Evolutionary conservation across 1,139 yeast species (phyloP), one percentile per base, ranked within the genome.

Genomic region (Yamadazyma siamensis): DNA sequence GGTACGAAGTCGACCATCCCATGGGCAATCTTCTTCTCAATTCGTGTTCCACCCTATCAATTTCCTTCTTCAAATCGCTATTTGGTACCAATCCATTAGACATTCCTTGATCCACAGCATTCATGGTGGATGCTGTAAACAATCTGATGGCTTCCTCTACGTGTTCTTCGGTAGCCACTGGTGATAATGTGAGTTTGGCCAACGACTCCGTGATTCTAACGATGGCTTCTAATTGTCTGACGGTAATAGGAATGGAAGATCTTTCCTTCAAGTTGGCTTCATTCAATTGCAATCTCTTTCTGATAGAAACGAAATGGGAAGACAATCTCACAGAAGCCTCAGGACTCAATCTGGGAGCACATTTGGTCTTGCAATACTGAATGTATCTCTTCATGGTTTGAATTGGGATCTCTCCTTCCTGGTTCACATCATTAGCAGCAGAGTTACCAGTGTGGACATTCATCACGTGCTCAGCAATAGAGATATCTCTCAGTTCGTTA

Each of bases 121-220:
- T 91, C 95, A 94, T 88, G 0, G 99, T 94, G 1, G 98, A 91
- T 0, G 98, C 96, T 38, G 87, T 85, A 60, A 94, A 94, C 38
- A 94, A 63, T 48, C 99, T 68, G 40, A 94, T 85, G 1, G 97
- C 97, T 57, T 94, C 98, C 50, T 87, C 94, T 11, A 91, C 98
- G 52, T 94, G 97, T 40, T 77, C 82, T 45, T 80, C 94, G 3
- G 79, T 75, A 3, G 96, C 97, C 13, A 88, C 73, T 1, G 96
- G 94, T 7, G 82, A 73, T 34, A 94, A 66, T 35, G 81, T 80
- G 40, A 94, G 59, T 55, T 94, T 94, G 12, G 98, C 98, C 38
- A 94, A 66, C 3, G 96, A 78, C 60, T 94, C 99, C 1, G 97
- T 79, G 34, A 91, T 94, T 68, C 99, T 91, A 31, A 91, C 78